These are phyloP conservation scores for Solanum microdontum DNA, from an alignment of 257 asterid genomes.

Conservation along the genomic window DNA sequence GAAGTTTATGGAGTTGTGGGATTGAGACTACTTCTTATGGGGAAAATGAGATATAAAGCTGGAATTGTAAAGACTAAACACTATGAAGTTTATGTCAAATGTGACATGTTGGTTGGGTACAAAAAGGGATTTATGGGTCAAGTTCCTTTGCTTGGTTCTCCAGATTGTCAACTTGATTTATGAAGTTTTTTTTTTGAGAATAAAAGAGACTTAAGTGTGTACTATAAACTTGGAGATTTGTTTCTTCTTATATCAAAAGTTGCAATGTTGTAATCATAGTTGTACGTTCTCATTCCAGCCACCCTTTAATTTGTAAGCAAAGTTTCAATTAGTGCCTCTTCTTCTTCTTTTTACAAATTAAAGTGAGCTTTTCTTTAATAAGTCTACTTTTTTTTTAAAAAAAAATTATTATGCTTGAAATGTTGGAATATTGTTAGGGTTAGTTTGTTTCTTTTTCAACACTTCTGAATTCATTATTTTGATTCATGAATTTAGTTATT, in stretches of 20 bases:
- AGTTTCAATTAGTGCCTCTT: not conserved
- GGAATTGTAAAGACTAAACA: conserved; percentile 22
- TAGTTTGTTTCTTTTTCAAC: not conserved
- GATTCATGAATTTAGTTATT: not conserved
- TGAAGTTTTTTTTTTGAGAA: not conserved
- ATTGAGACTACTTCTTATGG: conserved; percentile 35
- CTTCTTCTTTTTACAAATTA: not conserved
- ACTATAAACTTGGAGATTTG: not conserved
- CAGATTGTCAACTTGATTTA: conserved; percentile 24
- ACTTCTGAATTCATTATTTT: not conserved
- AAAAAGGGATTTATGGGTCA: conserved; percentile 39
- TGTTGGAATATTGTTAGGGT: not conserved
- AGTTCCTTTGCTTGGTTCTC: conserved; percentile 44
- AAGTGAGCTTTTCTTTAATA: not conserved
- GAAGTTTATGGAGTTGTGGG: conserved; percentile 48
- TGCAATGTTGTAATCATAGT: not conserved
- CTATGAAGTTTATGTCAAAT: conserved; percentile 26
- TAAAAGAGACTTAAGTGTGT: not conserved
- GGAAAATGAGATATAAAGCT: conserved; percentile 38
- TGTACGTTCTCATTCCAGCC: not conserved
- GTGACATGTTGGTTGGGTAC: conserved; percentile 43
- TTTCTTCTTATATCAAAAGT: not conserved
- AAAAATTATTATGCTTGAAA: not conserved
- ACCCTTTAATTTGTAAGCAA: not conserved
- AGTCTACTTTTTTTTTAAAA: too few species aligned